A percentile compares a stretch with the other conserved stretches of the same genome.
Conservation (phyloP, 169 alveolate genomes). For the Plasmodium billcollinsi region DNA sequence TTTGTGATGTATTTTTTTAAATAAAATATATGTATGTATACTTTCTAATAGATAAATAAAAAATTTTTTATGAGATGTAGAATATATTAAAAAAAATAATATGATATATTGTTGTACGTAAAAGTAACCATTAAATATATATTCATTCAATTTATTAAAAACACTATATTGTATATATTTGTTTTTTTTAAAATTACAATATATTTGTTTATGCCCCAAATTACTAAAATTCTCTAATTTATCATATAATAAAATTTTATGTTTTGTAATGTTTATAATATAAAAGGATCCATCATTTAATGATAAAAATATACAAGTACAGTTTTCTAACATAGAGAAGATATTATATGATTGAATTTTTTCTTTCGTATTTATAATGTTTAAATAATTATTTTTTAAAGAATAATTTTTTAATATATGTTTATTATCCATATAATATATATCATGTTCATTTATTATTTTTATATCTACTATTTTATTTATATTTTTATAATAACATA, state of each 20-base stretch:
- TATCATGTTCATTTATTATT: neutral
- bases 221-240: neutral
- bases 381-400: conserved; percentile 11
- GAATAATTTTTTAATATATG: conserved; percentile 24
- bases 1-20: neutral
- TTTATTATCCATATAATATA: conserved; percentile 32
- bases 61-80: conserved; percentile 33
- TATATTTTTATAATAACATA: conserved; percentile 6
- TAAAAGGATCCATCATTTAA: conserved; percentile 45
- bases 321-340: conserved; percentile 9
- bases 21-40: conserved; percentile 1
- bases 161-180: conserved; percentile 12
- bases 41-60: conserved; percentile 39
- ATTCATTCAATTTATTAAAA: conserved; percentile 43
- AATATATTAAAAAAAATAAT: conserved; percentile 36
- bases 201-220: neutral
- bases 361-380: conserved; percentile 7
- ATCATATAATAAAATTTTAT: conserved; percentile 27
- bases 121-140: conserved; percentile 39
- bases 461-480: conserved; percentile 28
- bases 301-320: conserved; percentile 36
- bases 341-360: conserved; percentile 9
- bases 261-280: conserved; percentile 10
- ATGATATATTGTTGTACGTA: conserved; percentile 5
- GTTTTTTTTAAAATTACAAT: neutral